A percentile compares a stretch with the other conserved stretches of the same genome.
Evolutionary conservation across 2,329 filamentous ascomycete species (phyloP).

Genomic region (Blastomyces parvus): DNA sequence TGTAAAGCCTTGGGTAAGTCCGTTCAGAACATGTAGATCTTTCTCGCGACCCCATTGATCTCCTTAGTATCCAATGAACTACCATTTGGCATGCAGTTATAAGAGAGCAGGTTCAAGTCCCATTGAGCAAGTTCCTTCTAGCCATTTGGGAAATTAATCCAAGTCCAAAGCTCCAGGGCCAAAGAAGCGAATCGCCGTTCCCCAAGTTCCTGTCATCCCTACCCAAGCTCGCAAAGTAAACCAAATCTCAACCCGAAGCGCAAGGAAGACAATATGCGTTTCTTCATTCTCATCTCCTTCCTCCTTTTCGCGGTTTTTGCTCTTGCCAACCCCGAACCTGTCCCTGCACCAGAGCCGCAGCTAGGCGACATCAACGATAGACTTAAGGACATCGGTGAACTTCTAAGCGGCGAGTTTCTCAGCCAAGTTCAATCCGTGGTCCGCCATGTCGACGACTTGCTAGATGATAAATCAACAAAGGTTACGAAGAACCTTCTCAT

Average conservation of each 20-base stretch:
- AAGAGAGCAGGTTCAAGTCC: neutral
- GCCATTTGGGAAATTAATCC: neutral
- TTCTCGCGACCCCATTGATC: neutral
- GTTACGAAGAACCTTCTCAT: conserved; percentile 4
- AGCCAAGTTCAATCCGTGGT: conserved; percentile 1
- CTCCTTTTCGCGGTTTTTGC: neutral
- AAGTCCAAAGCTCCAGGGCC: neutral
- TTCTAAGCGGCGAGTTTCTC: conserved; percentile 1
- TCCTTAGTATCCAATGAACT: neutral
- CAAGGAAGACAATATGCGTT: neutral
- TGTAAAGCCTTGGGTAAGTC: neutral
- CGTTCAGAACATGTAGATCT: neutral
- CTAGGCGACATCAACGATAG: neutral
- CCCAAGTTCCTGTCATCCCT: neutral
- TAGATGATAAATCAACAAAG: neutral
- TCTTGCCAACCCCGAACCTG: neutral
- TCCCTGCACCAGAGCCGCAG: neutral
- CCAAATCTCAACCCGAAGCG: neutral
- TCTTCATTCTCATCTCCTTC: neutral
- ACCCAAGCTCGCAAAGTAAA: neutral
- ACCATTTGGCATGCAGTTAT: neutral
- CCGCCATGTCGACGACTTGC: neutral
- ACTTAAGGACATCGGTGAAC: neutral
- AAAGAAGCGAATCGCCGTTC: neutral
- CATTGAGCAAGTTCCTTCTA: neutral